Base-by-base conservation (phyloP, 495 filamentous ascomycete species). In the Tricharina praecox region DNA sequence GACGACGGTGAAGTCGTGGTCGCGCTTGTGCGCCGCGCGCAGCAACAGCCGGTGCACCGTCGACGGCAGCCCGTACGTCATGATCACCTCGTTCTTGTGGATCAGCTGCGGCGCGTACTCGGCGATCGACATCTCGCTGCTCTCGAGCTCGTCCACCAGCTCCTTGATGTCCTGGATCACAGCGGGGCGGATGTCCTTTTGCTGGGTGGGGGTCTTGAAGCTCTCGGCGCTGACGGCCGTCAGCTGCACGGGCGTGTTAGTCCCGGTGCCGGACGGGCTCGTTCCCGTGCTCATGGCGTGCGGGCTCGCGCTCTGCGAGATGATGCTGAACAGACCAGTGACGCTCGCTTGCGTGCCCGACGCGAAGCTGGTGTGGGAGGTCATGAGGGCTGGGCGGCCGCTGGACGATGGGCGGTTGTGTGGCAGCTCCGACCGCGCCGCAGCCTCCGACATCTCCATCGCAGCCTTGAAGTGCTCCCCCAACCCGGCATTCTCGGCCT, bases 401-500 rank as follows among this genome's bases (percentile, higher is more conserved):
- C 19, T 21, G 23, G 41, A 13, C 1, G 43, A 11, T 15, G 30
- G 15, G 18, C 10, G 4, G 9, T 5, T 34, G 11, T 13, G 8
- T 3, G 20, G 16, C 20, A 28, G 25, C 34, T 48, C 28, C 47
- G 44, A n/a, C 23, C 40, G 42, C 11, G 25, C 41, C n/a, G n/a
- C n/a, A n/a, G n/a, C n/a, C 18, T 38, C 32, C 13, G 38, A 18
- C 9, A 23, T 35, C 61, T 50, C 65, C 59, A 53, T 76, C 68
- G 53, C 73, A 68, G 53, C 54, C 52, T 71, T 70, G 49, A 67
- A 66, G 8, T 66, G 66, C 47, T 81, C 81, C 32, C 69, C 79
- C 38, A 79, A 83, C 36, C 79, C 67, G 45, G 85, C 80, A 55
- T 88, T 85, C 42, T 83, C 76, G 26, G 79, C 78, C 57, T 95